phyloP scores from a whole-genome alignment of 345 rosid genomes.

The Ailanthus altissimus region DNA sequence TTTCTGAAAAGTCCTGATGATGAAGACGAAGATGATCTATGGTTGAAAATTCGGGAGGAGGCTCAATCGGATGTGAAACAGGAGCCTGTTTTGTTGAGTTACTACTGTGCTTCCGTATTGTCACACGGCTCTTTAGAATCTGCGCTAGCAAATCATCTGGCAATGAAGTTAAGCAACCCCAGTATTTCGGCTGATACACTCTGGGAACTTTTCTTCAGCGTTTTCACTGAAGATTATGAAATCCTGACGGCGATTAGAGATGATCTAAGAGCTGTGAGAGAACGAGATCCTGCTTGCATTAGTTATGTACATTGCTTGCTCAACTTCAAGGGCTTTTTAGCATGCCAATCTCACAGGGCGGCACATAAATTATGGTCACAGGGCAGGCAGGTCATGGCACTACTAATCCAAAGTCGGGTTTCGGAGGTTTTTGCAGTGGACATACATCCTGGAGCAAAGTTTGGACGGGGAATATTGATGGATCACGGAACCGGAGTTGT shows the following conservation, averaged over 20 bases:
- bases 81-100: constrained; percentile 24
- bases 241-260: constrained; percentile 17
- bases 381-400: constrained; percentile 16
- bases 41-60: constrained; percentile 21
- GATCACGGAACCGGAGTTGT: constrained; percentile 31
- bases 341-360: constrained; percentile 26
- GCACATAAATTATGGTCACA: constrained; percentile 28
- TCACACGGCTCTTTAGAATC: constrained; percentile 19
- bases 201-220: background rate
- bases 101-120: constrained; percentile 17
- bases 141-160: constrained; percentile 21
- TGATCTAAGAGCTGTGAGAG: constrained; percentile 16
- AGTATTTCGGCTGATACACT: background rate
- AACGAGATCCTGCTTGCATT: constrained; percentile 28
- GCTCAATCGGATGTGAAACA: constrained; percentile 18
- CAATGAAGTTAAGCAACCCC: constrained; percentile 22
- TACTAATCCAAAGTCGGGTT: constrained; percentile 22
- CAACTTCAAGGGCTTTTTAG: constrained; percentile 29
- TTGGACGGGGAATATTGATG: constrained; percentile 23
- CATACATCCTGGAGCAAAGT: constrained; percentile 30
- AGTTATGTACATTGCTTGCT: constrained; percentile 21
- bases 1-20: no score
- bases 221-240: constrained; percentile 9
- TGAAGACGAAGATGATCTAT: constrained; percentile 12
- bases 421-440: constrained; percentile 26